Conservation (phyloP, 1,139 yeast species). For the Yamadazyma atlantica region DNA sequence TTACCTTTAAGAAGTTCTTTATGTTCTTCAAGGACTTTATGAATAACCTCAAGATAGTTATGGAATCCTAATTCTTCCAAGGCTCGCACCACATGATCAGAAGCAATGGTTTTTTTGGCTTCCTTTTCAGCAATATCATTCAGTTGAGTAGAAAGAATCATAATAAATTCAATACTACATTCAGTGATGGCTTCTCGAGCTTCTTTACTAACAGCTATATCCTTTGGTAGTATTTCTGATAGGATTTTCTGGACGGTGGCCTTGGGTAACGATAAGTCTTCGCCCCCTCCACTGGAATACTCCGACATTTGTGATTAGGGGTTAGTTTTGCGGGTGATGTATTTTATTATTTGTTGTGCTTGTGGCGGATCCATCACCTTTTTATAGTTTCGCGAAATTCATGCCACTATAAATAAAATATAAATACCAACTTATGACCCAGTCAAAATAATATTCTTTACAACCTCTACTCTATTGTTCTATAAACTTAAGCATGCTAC, state of each 20-base stretch:
- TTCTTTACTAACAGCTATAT: constrained; percentile 85
- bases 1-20: constrained; percentile 85
- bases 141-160: constrained; percentile 90
- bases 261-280: constrained; percentile 49
- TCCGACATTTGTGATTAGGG: constrained; percentile 37
- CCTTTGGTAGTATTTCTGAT: constrained; percentile 83
- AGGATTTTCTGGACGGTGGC: constrained; percentile 97
- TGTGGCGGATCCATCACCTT: background rate
- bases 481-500: constrained; percentile 21
- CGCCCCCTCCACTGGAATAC: constrained; percentile 33
- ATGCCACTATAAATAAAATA: background rate
- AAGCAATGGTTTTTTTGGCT: constrained; percentile 92
- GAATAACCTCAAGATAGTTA: constrained; percentile 80
- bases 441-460: no score
- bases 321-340: no score
- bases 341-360: no score
- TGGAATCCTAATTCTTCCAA: constrained; percentile 83
- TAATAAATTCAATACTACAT: constrained; percentile 93
- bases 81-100: constrained; percentile 94
- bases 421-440: no score
- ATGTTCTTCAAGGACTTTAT: constrained; percentile 80
- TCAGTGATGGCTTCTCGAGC: constrained; percentile 95
- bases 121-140: constrained; percentile 97
- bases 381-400: constrained; percentile 3
- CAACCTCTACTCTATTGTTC: no score